These are phyloP conservation scores for Mangifera indica DNA, from an alignment of 345 rosid genomes.

Conservation along the genomic window DNA sequence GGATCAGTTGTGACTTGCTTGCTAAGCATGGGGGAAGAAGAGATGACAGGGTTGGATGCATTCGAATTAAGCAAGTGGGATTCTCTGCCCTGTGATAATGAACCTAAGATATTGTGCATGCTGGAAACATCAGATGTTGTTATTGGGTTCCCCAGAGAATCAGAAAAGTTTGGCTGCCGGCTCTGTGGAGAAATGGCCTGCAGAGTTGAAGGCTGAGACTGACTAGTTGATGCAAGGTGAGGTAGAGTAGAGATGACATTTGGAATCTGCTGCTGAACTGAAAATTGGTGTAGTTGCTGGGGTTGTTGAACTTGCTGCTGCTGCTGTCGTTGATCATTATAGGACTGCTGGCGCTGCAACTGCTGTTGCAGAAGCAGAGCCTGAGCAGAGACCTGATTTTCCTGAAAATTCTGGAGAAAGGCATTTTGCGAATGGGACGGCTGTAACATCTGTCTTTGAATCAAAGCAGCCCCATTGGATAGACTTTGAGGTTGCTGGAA, in stretches of 20 bases:
- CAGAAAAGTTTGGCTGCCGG: conserved; percentile 38
- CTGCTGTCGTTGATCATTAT: conserved; percentile 34
- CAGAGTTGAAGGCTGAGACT: conserved; percentile 34
- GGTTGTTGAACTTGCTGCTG: conserved; percentile 34
- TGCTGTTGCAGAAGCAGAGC: conserved; percentile 40
- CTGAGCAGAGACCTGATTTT: conserved; percentile 35
- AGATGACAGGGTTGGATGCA: conserved; percentile 25
- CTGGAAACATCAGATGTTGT: conserved; percentile 31
- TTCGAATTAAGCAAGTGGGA: conserved; percentile 32
- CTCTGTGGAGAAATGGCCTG: conserved; percentile 30
- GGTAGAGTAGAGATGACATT: conserved; percentile 31
- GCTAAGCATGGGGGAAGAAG: conserved; percentile 28
- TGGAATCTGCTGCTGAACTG: conserved; percentile 31
- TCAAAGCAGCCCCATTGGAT: conserved; percentile 27
- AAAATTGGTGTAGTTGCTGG: conserved; percentile 32
- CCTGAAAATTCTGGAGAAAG: conserved; percentile 29
- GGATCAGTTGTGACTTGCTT: conserved; percentile 34
- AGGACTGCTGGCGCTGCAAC: conserved; percentile 29
- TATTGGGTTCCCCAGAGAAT: conserved; percentile 24
- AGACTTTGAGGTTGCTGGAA: conserved; percentile 34
- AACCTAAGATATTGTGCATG: conserved; percentile 35
- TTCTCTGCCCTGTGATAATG: conserved; percentile 32
- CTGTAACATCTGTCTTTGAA: conserved; percentile 38
- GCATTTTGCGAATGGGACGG: conserved; percentile 33
- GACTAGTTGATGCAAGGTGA: conserved; percentile 27